Evolutionary conservation across 2,329 filamentous ascomycete genomes (phyloP), one percentile per base, ranked within the genome.

Genomic region (Colletotrichum somersetense): DNA sequence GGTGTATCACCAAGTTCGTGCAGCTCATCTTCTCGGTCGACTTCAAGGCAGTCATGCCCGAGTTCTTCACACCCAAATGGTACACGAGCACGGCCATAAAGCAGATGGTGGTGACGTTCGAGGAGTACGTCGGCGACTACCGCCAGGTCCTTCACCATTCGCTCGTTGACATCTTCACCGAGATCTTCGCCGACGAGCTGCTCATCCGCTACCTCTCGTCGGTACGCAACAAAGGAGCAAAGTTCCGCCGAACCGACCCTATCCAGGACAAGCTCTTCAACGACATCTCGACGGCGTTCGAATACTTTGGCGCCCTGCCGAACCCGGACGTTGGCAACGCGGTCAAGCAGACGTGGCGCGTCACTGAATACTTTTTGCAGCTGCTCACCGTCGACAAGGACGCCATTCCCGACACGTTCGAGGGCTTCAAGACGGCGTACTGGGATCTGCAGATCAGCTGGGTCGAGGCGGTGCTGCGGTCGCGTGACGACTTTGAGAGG

Each of bases 371-470:
- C 77, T 95, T 99, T 78, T 87, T 97, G 26, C 88, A 90, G 58
- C 84, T 99, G 71, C 86, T 99, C n/a, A 90, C 91, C 4, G 90
- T 92, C 40, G 94, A 96, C 79, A 92, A 91, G 62, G 88, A 91
- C 40, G 87, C 85, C 33, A 86, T 98, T 0, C 90, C 94, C 20
- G 90, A 93, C 63, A 91, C 93, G 1, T 98, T 97, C 78, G 92
- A 92, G 76, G 84, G 86, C 6, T 96, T 99, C 84, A 98, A 98
- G 86, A 85, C 83, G 50, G 88, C 89, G 57, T 98, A 97, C 81
- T 97, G 96, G 93, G 96, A 99, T 82, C 85, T 98, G 79, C 94
- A 97, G 81, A 91, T 98, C 71, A 92, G 91, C 57, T 99, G 96
- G 96, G 95, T 99, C 10, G 97, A 99, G 85, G 92, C 93, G 8